Conservation (phyloP, 805 yeast genomes). For the Wickerhamomyces queroliae region DNA sequence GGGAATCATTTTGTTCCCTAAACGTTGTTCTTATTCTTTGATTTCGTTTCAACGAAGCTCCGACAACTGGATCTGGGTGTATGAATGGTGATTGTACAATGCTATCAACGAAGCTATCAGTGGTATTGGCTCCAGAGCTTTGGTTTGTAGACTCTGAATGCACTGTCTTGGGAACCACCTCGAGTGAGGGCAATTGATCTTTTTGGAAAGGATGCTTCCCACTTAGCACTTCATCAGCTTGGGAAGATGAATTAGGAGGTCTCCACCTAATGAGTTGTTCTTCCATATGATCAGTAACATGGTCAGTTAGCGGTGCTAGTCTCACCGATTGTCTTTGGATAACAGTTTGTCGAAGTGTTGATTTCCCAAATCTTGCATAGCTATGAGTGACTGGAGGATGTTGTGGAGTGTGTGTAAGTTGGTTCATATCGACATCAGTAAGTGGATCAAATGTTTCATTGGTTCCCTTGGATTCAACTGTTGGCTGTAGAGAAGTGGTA, state of each 20-base stretch:
- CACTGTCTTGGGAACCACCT: neutral
- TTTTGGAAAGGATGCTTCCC: conserved; percentile 30
- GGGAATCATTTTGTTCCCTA: neutral
- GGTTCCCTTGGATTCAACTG: no score
- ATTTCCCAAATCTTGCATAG: conserved; percentile 13
- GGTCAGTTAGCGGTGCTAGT: conserved; percentile 19
- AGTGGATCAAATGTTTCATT: neutral
- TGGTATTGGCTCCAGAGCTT: neutral
- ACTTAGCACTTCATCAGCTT: conserved; percentile 23
- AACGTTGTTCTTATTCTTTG: conserved; percentile 1
- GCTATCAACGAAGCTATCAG: conserved; percentile 10
- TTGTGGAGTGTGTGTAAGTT: conserved; percentile 16
- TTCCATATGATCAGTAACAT: conserved; percentile 28
- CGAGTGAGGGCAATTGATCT: conserved; percentile 11
- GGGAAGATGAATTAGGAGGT: conserved; percentile 23
- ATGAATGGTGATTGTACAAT: conserved; percentile 10
- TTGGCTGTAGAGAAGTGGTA: no score
- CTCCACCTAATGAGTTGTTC: conserved; percentile 31
- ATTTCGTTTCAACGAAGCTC: neutral
- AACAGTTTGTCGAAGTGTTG: conserved; percentile 22
- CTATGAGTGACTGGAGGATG: conserved; percentile 7
- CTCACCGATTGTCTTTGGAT: conserved; percentile 24
- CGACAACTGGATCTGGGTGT: neutral
- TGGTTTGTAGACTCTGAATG: neutral
- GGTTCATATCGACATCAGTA: neutral